Evolutionary conservation across 441 rosid species (phyloP), one percentile per base, ranked within the genome.

Genomic region (Geranium incanum): DNA sequence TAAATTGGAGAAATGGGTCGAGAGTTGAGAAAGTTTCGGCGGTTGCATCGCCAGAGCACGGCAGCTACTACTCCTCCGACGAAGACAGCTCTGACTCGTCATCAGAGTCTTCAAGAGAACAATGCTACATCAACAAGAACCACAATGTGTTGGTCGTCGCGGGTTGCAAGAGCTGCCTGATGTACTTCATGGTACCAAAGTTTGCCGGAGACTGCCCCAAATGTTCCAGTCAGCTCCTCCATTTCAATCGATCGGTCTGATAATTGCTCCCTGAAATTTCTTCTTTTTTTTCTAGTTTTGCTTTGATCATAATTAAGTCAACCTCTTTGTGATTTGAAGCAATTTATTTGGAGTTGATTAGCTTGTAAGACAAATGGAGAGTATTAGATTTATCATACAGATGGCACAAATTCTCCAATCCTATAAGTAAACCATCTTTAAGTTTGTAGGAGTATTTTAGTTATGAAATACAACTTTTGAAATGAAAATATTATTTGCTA

Each of bases 121-220:
- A 28, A 2, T 28, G 33, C 33, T 28, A 28, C 33, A 28, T 28
- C 33, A 28, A 28, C 33, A 3, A 11, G 57, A 48, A 48, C n/a
- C 82, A 82, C 36, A 83, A 77, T 19, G 95, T 88, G 38, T 79
- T 93, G 78, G 98, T 93, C 37, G 97, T 93, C 1, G 97, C 84
- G 28, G 98, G 98, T 69, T 93, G 98, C 92, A 91, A 91, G 80
- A 85, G 86, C 80, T 93, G 98, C 77, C 84, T 86, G 19, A 91
- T 93, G 95, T 93, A 93, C 75, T 87, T 81, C 86, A 93, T 93
- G 98, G 89, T 93, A n/a, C 95, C 98, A 1, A 91, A 87, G 77
- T 86, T 80, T 57, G 87, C 87, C 9, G 83, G 83, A 72, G 89
- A 83, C 74, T 93, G 98, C 86, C 97, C 97, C 70, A 89, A 85